A percentile compares a stretch with the other conserved stretches of the same genome.
Evolutionary conservation across 805 yeast species (phyloP).

Genomic region (Blastobotrys chiropterorum): DNA sequence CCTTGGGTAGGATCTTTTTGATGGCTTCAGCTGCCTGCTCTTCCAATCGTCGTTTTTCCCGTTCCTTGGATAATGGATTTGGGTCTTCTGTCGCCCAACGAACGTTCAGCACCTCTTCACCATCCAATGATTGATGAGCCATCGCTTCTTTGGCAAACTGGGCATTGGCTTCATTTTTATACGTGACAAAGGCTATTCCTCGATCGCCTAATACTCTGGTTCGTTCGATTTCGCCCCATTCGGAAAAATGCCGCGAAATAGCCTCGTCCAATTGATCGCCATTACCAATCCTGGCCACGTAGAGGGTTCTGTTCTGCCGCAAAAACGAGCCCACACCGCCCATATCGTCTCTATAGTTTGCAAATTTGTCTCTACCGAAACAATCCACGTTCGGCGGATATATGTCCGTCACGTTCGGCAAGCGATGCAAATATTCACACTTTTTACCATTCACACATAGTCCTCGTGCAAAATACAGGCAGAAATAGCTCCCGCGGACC

Average conservation of each 20-base stretch:
- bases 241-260: conserved; percentile 49
- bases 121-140: conserved; percentile 71
- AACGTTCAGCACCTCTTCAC: conserved; percentile 59
- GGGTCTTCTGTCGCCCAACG: conserved; percentile 93
- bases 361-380: conserved; percentile 83
- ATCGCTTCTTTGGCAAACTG: conserved; percentile 96
- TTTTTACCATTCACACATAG: conserved; percentile 72
- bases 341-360: conserved; percentile 86
- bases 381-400: conserved; percentile 69
- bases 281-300: conserved; percentile 55
- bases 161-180: conserved; percentile 60
- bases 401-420: conserved; percentile 58
- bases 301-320: conserved; percentile 64
- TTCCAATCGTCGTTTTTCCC: conserved; percentile 45
- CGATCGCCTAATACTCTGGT: conserved; percentile 55
- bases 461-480: conserved; percentile 85
- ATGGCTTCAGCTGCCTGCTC: conserved; percentile 44
- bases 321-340: conserved; percentile 84
- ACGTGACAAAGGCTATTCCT: conserved; percentile 76
- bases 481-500: conserved; percentile 45
- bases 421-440: conserved; percentile 72
- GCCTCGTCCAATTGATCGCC: conserved; percentile 38
- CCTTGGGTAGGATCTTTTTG: conserved; percentile 39
- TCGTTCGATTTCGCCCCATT: conserved; percentile 71
- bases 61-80: conserved; percentile 54